Percentiles rank a stretch among this genome's conserved stretches.
Conservation (phyloP, 805 yeast species). For the Candida hungchunana region DNA sequence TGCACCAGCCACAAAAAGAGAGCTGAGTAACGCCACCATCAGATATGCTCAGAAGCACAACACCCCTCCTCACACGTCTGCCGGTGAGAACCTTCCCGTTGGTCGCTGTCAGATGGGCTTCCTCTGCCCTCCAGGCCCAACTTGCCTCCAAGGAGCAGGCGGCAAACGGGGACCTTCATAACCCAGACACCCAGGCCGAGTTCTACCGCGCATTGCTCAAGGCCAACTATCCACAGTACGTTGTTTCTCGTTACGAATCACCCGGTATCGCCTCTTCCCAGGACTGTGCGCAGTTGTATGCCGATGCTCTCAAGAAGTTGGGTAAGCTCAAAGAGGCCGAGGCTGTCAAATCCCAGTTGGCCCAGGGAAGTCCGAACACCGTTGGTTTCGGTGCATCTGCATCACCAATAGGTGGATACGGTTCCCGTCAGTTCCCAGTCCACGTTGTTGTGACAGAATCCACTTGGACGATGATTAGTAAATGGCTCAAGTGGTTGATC, state of each 20-base stretch:
- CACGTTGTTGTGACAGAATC: constrained; percentile 93
- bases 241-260: constrained; percentile 90
- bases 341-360: constrained; percentile 39
- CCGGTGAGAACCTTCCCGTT: constrained; percentile 9
- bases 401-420: constrained; percentile 31
- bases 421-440: constrained; percentile 76
- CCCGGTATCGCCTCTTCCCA: constrained; percentile 84
- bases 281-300: constrained; percentile 74
- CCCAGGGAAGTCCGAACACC: constrained; percentile 26
- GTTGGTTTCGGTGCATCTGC: constrained; percentile 14
- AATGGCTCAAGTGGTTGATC: constrained; percentile 85
- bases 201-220: constrained; percentile 73
- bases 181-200: constrained; percentile 73
- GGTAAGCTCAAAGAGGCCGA: constrained; percentile 81
- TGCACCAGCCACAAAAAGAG: no score
- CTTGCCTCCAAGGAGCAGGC: constrained; percentile 69
- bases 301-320: constrained; percentile 72
- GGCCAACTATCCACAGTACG: constrained; percentile 91
- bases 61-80: constrained; percentile 9
- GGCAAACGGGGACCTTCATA: constrained; percentile 74
- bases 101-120: constrained; percentile 20
- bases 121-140: constrained; percentile 21
- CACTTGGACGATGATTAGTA: constrained; percentile 67
- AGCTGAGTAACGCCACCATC: no score
- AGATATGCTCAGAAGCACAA: constrained; percentile 10